Base-by-base conservation (phyloP, 345 rosid genomes). In the Gossypium turneri region DNA sequence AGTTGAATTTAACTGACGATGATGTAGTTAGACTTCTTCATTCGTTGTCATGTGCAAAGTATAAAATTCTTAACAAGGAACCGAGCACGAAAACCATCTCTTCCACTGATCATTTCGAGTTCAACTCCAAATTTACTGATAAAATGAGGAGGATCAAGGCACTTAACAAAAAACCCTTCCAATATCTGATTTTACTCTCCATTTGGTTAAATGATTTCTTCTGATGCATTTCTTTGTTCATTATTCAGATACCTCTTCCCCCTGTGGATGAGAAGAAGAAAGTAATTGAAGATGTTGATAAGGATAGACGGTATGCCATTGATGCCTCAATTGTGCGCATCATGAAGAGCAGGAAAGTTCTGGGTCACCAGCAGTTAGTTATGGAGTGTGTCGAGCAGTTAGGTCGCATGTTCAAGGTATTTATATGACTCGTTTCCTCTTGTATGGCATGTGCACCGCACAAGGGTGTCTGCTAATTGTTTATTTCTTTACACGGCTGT, bases 311-410 rank as follows among this genome's bases (percentile, higher is more conserved):
- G 45, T 86, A 86, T 85, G 93, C 91, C 2, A 87, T 90, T 71
- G 95, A 90, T 76, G 95, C 95, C 22, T 84, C 92, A 0, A 85
- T 90, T 70, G 95, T 88, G n/a, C 88, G 95, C 71, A 88, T 88
- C 74, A 90, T 90, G 95, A 90, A 90, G 84, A 86, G 92, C 60
- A 64, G 90, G 57, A 90, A 90, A 78, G 84, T 86, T 59, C 78
- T 87, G 74, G 83, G 86, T 17, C 87, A 90, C 73, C 92, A 87
- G 50, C 88, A 83, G 19, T 70, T 90, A 75, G 91, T 89, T 34
- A 12, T 61, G 73, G 89, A 86, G 78, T 88, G 91, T 72, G 41
- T 60, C 10, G 64, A 60, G 41, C 64, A 60, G 64, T 29, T 60
- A 12, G 64, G 64, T 9, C 41, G 87, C 72, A 87, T 85, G 91